These are phyloP conservation scores for Dinochytrium kinnereticum DNA, from an alignment of 371 early-diverging fungal genomes.

Conservation along the genomic window DNA sequence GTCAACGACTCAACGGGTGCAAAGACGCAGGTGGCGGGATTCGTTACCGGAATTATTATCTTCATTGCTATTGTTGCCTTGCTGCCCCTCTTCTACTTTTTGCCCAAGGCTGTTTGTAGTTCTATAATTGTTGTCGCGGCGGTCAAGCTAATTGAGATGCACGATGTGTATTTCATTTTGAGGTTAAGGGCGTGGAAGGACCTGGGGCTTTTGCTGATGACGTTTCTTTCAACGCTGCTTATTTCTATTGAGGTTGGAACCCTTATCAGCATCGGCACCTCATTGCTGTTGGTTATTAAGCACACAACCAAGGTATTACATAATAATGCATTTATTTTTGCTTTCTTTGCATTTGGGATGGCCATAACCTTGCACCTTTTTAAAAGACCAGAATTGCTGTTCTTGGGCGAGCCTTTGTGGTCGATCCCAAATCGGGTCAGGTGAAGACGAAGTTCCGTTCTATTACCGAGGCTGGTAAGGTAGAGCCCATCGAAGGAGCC, in stretches of 20 bases:
- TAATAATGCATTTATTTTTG: not conserved
- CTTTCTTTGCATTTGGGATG: not conserved
- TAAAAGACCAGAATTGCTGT: conserved; percentile 50
- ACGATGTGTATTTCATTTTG: conserved; percentile 82
- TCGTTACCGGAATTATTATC: conserved; percentile 79
- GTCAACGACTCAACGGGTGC: conserved; percentile 90
- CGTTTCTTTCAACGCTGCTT: conserved; percentile 81
- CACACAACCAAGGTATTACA: conserved; percentile 71
- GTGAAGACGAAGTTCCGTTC: conserved; percentile 57
- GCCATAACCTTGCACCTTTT: not conserved
- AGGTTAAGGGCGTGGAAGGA: conserved; percentile 87
- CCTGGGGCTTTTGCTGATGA: conserved; percentile 74
- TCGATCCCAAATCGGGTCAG: conserved; percentile 45
- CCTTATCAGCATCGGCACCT: conserved; percentile 81
- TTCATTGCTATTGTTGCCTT: conserved; percentile 73
- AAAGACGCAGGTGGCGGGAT: conserved; percentile 83
- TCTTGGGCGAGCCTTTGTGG: conserved; percentile 47
- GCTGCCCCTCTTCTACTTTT: conserved; percentile 80
- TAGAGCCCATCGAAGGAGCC: conserved; percentile 80
- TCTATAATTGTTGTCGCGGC: conserved; percentile 89
- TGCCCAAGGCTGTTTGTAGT: conserved; percentile 85
- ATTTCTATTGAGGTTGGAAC: conserved; percentile 92
- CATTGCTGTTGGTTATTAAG: conserved; percentile 86
- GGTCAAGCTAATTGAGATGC: conserved; percentile 76
- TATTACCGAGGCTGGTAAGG: conserved; percentile 57